These are phyloP conservation scores for Wakefieldia striispora DNA, from an alignment of 768 basidiomycete genomes.

Conservation along the genomic window DNA sequence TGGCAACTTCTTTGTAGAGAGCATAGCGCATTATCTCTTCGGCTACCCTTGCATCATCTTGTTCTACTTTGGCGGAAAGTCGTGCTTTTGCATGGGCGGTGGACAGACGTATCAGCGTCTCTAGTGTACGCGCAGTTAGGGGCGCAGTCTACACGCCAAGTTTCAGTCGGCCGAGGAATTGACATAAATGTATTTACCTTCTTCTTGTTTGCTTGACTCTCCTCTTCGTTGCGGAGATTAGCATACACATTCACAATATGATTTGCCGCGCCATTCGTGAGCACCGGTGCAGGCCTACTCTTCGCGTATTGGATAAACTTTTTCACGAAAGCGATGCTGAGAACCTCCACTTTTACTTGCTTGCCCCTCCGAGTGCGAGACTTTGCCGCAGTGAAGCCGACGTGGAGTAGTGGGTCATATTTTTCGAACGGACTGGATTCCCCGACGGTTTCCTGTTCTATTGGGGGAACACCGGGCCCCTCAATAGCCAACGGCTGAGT, in stretches of 20 bases:
- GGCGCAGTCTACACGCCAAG: slow-evolving; percentile 76
- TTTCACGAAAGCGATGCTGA: slow-evolving; percentile 93
- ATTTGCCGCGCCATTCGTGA: slow-evolving; percentile 93
- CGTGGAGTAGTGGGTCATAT: slow-evolving; percentile 91
- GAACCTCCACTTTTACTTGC: slow-evolving; percentile 70
- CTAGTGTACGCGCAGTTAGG: slow-evolving; percentile 95
- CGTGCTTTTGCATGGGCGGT: slow-evolving; percentile 98
- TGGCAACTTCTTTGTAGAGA: slow-evolving; percentile 95
- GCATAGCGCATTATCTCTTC: slow-evolving; percentile 97
- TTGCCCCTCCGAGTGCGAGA: slow-evolving; percentile 59
- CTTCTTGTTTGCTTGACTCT: slow-evolving; percentile 80
- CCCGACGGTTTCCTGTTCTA: slow-evolving; percentile 36
- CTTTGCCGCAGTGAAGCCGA: slow-evolving; percentile 58
- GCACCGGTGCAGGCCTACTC: slow-evolving; percentile 74
- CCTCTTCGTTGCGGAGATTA: slow-evolving; percentile 86
- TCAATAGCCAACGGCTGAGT: slow-evolving; percentile 88
- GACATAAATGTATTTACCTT: slow-evolving; percentile 45
- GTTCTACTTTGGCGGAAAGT: slow-evolving; percentile 80
- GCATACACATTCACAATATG: slow-evolving; percentile 92
- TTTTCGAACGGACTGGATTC: slow-evolving; percentile 86
- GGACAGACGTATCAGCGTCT: slow-evolving; percentile 95
- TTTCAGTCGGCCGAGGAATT: slow-evolving; percentile 8
- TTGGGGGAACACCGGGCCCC: slow-evolving; percentile 49
- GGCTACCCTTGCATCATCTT: slow-evolving; percentile 82
- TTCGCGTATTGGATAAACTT: slow-evolving; percentile 99